A percentile compares a stretch with the other conserved stretches of the same genome.
Evolutionary conservation across 2,329 filamentous ascomycete genomes (phyloP).

Genomic region (Diplodia seriata): DNA sequence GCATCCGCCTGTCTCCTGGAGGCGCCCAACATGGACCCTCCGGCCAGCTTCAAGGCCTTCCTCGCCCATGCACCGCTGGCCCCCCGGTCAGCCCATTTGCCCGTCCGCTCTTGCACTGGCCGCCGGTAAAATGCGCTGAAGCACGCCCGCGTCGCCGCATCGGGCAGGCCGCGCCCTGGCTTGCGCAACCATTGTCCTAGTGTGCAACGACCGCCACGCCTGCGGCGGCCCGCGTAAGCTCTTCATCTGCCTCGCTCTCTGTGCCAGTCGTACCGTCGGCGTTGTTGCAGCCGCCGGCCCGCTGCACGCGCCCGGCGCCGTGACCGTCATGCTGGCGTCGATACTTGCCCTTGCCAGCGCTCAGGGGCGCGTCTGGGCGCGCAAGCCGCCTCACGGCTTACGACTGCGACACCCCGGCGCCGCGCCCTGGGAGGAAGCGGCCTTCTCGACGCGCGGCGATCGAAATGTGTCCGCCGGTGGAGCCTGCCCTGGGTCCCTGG

Average conservation of each 20-base stretch:
- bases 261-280: constrained; percentile 1
- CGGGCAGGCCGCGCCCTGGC: constrained; percentile 11
- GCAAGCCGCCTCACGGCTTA: constrained; percentile 26
- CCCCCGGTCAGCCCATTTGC: constrained; percentile 15
- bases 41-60: constrained; percentile 21
- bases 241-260: not conserved
- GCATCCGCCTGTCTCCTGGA: constrained; percentile 10
- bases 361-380: constrained; percentile 17
- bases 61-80: constrained; percentile 3
- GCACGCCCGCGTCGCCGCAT: not conserved
- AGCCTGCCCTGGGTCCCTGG: constrained; percentile 26
- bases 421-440: constrained; percentile 18
- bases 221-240: constrained; percentile 8
- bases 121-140: not conserved
- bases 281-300: not conserved
- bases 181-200: constrained; percentile 8
- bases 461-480: constrained; percentile 28
- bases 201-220: constrained; percentile 5
- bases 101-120: not conserved
- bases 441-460: constrained; percentile 30
- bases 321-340: constrained; percentile 15
- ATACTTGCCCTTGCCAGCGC: constrained; percentile 23
- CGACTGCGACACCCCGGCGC: constrained; percentile 21
- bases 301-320: constrained; percentile 4
- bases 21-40: not conserved